Evolutionary conservation across 2,329 filamentous ascomycete genomes (phyloP).

Genomic region (Colletotrichum filicis): DNA sequence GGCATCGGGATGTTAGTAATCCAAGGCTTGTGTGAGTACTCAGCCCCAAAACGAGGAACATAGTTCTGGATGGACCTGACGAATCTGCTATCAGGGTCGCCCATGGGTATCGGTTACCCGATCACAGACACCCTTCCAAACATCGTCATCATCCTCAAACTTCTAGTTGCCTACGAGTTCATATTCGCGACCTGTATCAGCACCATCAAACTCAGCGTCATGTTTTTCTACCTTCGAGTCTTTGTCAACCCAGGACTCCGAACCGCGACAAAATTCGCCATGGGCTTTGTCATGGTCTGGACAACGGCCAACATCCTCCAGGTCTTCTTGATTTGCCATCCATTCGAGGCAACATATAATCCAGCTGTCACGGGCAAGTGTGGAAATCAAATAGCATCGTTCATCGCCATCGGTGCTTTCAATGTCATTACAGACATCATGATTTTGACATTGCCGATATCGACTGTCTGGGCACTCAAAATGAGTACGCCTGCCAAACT

Average conservation of each 20-base stretch:
- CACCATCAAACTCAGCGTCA: slow-evolving; percentile 52
- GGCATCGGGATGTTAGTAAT: slow-evolving; percentile 43
- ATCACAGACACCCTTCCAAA: slow-evolving; percentile 40
- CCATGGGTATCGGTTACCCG: slow-evolving; percentile 40
- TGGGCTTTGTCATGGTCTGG: slow-evolving; percentile 45
- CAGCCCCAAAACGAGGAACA: background rate
- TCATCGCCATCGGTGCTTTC: slow-evolving; percentile 50
- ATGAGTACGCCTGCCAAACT: slow-evolving; percentile 43
- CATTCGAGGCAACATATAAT: slow-evolving; percentile 40
- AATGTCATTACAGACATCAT: slow-evolving; percentile 51
- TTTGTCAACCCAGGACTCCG: slow-evolving; percentile 46
- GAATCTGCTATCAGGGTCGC: slow-evolving; percentile 35
- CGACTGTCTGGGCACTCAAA: slow-evolving; percentile 48
- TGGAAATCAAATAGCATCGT: slow-evolving; percentile 47
- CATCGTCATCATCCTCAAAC: slow-evolving; percentile 40
- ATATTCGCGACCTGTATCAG: slow-evolving; percentile 47
- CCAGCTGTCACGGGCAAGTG: slow-evolving; percentile 44
- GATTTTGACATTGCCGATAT: slow-evolving; percentile 49
- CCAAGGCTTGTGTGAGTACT: slow-evolving; percentile 44
- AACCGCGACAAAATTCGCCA: slow-evolving; percentile 41
- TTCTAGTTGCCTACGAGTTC: slow-evolving; percentile 51
- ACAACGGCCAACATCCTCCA: slow-evolving; percentile 38
- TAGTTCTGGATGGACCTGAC: background rate
- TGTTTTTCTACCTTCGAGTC: slow-evolving; percentile 54
- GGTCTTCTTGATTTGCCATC: slow-evolving; percentile 41